Percentiles rank a stretch among this genome's conserved stretches.
Evolutionary conservation across 495 filamentous ascomycete species (phyloP).

Genomic region (Lasiosphaeria ovina): DNA sequence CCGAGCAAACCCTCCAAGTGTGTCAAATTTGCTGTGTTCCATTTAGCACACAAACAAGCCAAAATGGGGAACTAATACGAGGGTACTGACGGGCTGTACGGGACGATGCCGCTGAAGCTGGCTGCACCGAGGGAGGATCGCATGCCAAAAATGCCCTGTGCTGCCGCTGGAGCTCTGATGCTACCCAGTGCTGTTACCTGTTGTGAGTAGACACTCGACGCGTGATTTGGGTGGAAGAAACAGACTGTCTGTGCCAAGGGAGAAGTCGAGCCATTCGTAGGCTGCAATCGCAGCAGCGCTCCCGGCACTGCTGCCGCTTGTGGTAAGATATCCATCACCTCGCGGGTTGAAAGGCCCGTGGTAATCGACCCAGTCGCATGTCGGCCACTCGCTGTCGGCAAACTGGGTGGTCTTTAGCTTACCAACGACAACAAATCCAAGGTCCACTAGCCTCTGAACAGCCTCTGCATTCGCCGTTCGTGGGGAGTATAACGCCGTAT

Average conservation of each 20-base stretch:
- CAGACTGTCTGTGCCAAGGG: slow-evolving; percentile 16
- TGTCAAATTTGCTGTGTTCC: too few species aligned
- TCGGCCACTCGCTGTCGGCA: slow-evolving; percentile 10
- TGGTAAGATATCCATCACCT: slow-evolving; percentile 14
- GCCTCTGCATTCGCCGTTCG: neutral
- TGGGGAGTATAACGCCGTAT: neutral
- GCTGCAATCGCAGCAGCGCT: slow-evolving; percentile 10
- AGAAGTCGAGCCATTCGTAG: slow-evolving; percentile 15
- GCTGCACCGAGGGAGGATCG: slow-evolving; percentile 7
- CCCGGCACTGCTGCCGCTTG: slow-evolving; percentile 12
- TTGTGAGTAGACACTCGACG: neutral
- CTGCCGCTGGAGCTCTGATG: slow-evolving; percentile 9
- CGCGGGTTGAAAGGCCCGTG: slow-evolving; percentile 14
- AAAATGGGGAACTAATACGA: too few species aligned
- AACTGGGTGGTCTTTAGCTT: slow-evolving; percentile 19
- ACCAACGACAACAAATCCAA: slow-evolving; percentile 16
- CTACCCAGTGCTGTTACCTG: slow-evolving; percentile 9
- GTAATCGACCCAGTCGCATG: slow-evolving; percentile 14
- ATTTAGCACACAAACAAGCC: too few species aligned
- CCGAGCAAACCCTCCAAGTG: slow-evolving; percentile 9
- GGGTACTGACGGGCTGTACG: slow-evolving; percentile 1
- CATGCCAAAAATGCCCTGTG: slow-evolving; percentile 14
- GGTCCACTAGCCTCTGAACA: slow-evolving; percentile 5
- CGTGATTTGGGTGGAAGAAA: neutral
- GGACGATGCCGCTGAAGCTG: slow-evolving; percentile 7